These are phyloP conservation scores for Mrakia blollopis DNA, from an alignment of 768 basidiomycete genomes.

Conservation along the genomic window DNA sequence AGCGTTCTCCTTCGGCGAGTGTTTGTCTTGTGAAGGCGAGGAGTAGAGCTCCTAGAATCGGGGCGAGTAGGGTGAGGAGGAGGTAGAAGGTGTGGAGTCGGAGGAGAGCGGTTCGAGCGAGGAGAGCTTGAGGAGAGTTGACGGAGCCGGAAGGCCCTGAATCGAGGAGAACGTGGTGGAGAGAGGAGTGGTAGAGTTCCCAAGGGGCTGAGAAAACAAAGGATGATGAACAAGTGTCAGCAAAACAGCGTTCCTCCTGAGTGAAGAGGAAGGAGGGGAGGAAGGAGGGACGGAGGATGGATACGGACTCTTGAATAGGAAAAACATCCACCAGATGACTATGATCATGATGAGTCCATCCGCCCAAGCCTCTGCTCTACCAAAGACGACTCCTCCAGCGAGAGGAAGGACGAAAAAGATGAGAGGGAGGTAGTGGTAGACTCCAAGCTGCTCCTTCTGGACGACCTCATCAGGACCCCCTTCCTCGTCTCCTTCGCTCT, in stretches of 20 bases:
- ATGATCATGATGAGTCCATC: conserved; percentile 39
- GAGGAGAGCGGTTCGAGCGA: conserved; percentile 32
- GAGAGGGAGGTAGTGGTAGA: conserved; percentile 39
- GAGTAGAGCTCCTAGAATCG: conserved; percentile 33
- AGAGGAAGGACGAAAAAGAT: conserved; percentile 39
- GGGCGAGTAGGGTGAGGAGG: conserved; percentile 35
- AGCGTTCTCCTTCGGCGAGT: conserved; percentile 35
- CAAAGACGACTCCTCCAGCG: conserved; percentile 37
- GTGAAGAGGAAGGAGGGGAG: neutral
- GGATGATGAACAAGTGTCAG: neutral
- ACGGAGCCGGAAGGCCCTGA: conserved; percentile 2
- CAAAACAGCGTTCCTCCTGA: neutral
- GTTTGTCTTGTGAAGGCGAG: conserved; percentile 31
- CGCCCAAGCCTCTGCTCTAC: conserved; percentile 35
- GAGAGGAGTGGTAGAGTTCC: conserved; percentile 41
- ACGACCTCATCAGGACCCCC: neutral
- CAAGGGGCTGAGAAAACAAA: conserved; percentile 36
- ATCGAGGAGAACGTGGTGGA: conserved; percentile 35
- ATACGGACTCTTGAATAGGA: conserved; percentile 39
- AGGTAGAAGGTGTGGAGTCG: conserved; percentile 36
- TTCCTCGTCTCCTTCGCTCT: neutral
- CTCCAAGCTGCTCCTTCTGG: conserved; percentile 6
- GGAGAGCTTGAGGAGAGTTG: neutral
- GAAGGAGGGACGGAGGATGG: neutral
- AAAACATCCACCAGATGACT: conserved; percentile 40